Evolutionary conservation across 2,329 filamentous ascomycete genomes (phyloP), one percentile per base, ranked within the genome.

Genomic region (Epichloe sylvatica): DNA sequence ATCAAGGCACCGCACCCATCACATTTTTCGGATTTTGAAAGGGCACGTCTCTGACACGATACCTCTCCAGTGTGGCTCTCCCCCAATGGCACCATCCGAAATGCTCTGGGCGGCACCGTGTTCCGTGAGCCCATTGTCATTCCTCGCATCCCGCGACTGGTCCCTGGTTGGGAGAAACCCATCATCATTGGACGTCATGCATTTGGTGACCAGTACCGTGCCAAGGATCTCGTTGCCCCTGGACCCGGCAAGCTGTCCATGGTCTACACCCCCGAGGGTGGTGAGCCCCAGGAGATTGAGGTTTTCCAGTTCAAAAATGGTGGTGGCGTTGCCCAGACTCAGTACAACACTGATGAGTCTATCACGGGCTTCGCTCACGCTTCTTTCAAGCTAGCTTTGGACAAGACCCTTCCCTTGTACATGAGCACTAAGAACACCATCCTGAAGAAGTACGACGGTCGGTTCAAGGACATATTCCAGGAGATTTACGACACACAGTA

Each of bases 351-450:
- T 25, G 83, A 92, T 62, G 92, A 96, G 67, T 92, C 86, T 64
- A 98, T 98, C 69, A 73, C 76, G 49, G 92, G 92, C 54, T 98
- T 98, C 63, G 92, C 92, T 51, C 92, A 97, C 66, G 86, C 92
- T 55, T 90, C 83, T 59, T 97, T 98, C 81, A 94, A 96, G 81
- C 80, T 96, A 58, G 91, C 92, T 35, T 73, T 97, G 43, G 76
- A 80, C 69, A 92, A 95, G 79, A 75, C 75, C 55, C 75, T 94
- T 57, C 92, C 92, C n/a, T 76, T 98, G 62, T 98, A 97, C 77
- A 94, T 97, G 91, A 95, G 88, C 78, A 98, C 92, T 71, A 98
- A 98, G 84, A 97, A 97, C 78, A 98, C 92, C 60, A 98, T 98
- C 61, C 75, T 98, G 59, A 98, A 98, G 78, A 91, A 90, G 70